Conservation (phyloP, 2,329 filamentous ascomycete genomes). For the Colletotrichum sojae region DNA sequence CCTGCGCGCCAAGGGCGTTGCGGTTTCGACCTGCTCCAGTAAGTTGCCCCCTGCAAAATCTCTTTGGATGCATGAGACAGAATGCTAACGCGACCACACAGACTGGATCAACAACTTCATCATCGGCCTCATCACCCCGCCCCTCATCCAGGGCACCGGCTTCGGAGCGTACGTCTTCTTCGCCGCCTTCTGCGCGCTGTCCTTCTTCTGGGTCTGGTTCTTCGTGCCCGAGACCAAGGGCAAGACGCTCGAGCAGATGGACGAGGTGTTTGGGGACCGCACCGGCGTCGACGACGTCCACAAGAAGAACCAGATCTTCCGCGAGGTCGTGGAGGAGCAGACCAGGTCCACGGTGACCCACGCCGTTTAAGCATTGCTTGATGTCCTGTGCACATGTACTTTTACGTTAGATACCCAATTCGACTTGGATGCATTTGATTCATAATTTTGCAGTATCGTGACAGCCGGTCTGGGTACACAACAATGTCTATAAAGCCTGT, state of each 20-base stretch:
- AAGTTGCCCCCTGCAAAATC: conserved; percentile 26
- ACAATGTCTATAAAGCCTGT: no score
- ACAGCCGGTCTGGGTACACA: no score
- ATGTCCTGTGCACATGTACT: background rate
- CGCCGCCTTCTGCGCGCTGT: conserved; percentile 45
- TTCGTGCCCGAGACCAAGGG: conserved; percentile 53
- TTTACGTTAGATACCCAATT: conserved; percentile 7
- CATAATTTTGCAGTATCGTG: no score
- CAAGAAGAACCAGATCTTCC: conserved; percentile 36
- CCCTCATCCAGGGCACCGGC: conserved; percentile 56
- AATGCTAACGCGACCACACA: conserved; percentile 4
- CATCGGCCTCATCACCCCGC: conserved; percentile 64
- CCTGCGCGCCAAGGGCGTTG: conserved; percentile 47
- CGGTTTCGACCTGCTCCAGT: conserved; percentile 49
- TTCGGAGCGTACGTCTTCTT: conserved; percentile 60
- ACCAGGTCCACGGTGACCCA: background rate
- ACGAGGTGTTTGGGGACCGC: conserved; percentile 51
- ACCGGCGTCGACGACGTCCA: conserved; percentile 43
- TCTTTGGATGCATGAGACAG: background rate
- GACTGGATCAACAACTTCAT: conserved; percentile 55
- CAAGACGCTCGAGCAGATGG: conserved; percentile 52
- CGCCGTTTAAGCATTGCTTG: background rate
- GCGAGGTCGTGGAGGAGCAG: conserved; percentile 35
- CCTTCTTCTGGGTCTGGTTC: conserved; percentile 44
- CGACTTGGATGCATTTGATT: background rate